Base-by-base conservation (phyloP, 495 filamentous ascomycete genomes). In the Annulohypoxylon moriforme region DNA sequence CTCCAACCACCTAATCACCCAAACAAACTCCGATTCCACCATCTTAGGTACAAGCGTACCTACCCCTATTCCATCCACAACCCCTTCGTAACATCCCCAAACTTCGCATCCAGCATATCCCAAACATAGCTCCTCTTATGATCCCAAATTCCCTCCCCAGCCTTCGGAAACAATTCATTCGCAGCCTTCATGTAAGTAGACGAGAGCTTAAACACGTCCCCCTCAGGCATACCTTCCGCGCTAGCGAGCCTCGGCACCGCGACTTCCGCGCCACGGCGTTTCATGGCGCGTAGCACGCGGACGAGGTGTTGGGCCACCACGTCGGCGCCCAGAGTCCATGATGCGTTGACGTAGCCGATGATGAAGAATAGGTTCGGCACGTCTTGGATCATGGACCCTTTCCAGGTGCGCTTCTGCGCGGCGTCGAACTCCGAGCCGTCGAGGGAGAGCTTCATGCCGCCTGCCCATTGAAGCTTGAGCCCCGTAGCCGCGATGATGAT, bases 401-500 rank as follows among this genome's bases (percentile, higher is more conserved):
- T 81, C 82, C 81, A 85, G n/a, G 78, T 40, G 53, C 68, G 80
- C 55, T 81, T 81, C 13, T 79, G 50, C 0, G 61, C 18, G 9
- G 75, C 8, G 22, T 76, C 60, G 27, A 79, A 6, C 4, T 63
- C 49, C 1, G 68, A 42, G 8, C 73, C 72, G 66, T 85, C 77
- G 13, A 83, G 60, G 20, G 47, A 56, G 3, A 82, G 60, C 0
- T 40, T 34, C 6, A 77, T 67, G 0, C 78, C 77, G n/a, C 58
- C 58, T 6, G 40, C 58, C 16, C 47, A 61, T 3, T 61, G 58
- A 14, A 61, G 42, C 25, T 61, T 46, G 14, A 96, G 81, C 1
- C 92, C 92, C 0, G 93, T 96, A 0, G 92, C 92, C 0, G 91
- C 92, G 66, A 94, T 76, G 76, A 94, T 91, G 72, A 92, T 88